Evolutionary conservation across 2,329 filamentous ascomycete species (phyloP).

Genomic region (Pseudogymnoascus sp.): DNA sequence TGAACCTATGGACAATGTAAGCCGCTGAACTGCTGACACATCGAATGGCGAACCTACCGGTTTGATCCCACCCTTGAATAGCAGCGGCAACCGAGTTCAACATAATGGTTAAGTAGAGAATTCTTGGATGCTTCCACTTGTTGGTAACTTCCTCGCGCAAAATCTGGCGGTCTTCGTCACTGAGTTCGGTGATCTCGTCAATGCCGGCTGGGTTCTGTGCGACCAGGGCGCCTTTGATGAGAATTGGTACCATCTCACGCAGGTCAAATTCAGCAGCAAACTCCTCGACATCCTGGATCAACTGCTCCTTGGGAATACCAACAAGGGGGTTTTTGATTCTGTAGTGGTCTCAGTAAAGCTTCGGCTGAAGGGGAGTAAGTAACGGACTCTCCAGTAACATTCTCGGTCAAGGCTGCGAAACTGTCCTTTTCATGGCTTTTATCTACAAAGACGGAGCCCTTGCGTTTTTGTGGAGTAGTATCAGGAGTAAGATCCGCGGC

Average conservation of each 20-base stretch:
- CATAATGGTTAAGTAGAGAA: conserved; percentile 57
- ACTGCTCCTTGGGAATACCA: conserved; percentile 41
- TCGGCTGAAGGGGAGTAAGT: neutral
- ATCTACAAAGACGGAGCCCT: conserved; percentile 18
- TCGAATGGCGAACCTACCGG: conserved; percentile 38
- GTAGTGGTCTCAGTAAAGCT: neutral
- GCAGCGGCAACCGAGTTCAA: conserved; percentile 60
- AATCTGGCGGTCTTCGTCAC: conserved; percentile 31
- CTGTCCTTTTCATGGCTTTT: conserved; percentile 16
- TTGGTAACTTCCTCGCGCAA: conserved; percentile 47
- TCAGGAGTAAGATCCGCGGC: neutral
- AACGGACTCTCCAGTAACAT: conserved; percentile 23
- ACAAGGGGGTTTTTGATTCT: conserved; percentile 49
- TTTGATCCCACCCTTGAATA: conserved; percentile 37
- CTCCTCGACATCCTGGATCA: conserved; percentile 45
- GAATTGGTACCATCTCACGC: conserved; percentile 25
- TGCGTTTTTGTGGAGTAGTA: conserved; percentile 4
- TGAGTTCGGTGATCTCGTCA: conserved; percentile 21
- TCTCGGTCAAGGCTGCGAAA: conserved; percentile 20
- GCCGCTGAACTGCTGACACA: conserved; percentile 41
- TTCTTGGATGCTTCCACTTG: conserved; percentile 55
- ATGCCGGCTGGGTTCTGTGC: conserved; percentile 27
- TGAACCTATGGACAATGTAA: conserved; percentile 38
- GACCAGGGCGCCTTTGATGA: conserved; percentile 32
- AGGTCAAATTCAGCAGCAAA: conserved; percentile 53